phyloP scores from a whole-genome alignment of 2,329 filamentous ascomycete genomes.

The Ophiocordyceps camponoti-saundersi region DNA sequence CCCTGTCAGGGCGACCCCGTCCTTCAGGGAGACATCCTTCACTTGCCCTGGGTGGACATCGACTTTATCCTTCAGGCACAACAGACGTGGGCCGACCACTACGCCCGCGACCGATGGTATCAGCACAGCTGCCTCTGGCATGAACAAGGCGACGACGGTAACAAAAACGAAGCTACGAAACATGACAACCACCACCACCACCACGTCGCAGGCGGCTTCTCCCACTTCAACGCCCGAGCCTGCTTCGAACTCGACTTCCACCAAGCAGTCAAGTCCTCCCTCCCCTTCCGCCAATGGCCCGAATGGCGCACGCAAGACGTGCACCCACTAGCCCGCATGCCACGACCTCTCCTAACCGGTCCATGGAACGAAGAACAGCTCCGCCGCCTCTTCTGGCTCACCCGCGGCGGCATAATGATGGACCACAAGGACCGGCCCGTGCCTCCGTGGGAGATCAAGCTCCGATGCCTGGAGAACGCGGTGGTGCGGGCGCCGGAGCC shows the following conservation, averaged over 20 bases:
- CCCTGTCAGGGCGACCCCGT: slow-evolving; percentile 17
- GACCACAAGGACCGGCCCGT: slow-evolving; percentile 9
- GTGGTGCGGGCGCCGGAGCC: slow-evolving; percentile 12
- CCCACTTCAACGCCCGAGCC: slow-evolving; percentile 14
- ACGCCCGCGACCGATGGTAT: slow-evolving; percentile 16
- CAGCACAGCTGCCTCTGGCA: slow-evolving; percentile 13
- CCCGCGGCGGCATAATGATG: slow-evolving; percentile 18
- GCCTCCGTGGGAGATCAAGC: slow-evolving; percentile 23
- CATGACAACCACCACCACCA: too few species aligned
- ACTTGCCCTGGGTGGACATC: slow-evolving; percentile 25
- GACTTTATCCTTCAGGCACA: slow-evolving; percentile 28
- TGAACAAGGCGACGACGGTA: slow-evolving; percentile 2
- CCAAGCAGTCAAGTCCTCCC: slow-evolving; percentile 8
- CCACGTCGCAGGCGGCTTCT: slow-evolving; percentile 8
- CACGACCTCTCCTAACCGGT: slow-evolving; percentile 20
- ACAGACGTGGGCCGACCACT: slow-evolving; percentile 25
- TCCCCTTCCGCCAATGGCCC: slow-evolving; percentile 5
- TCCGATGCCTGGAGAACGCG: slow-evolving; percentile 19
- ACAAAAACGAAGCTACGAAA: too few species aligned
- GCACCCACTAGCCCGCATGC: slow-evolving; percentile 21
- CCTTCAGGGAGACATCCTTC: slow-evolving; percentile 28
- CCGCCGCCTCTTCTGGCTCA: slow-evolving; percentile 28
- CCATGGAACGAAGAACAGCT: slow-evolving; percentile 22
- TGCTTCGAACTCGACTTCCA: slow-evolving; percentile 21
- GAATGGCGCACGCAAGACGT: slow-evolving; percentile 16